These are phyloP conservation scores for Dujonia santamariae DNA, from an alignment of 1,139 yeast genomes.

Conservation along the genomic window DNA sequence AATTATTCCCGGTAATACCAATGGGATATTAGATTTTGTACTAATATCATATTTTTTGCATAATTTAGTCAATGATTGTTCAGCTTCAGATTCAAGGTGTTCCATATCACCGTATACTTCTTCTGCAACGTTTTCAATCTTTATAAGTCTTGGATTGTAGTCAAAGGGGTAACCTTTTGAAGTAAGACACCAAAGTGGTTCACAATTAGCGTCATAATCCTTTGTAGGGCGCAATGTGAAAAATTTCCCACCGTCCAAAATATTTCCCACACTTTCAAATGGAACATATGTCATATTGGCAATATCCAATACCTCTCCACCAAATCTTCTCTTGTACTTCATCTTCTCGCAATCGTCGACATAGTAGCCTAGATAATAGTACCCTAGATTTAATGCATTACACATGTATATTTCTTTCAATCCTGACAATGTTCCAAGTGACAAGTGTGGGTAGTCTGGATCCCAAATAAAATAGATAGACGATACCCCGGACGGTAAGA, in stretches of 20 bases:
- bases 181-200: background rate
- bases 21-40: slow-evolving; percentile 26
- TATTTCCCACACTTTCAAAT: slow-evolving; percentile 28
- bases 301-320: slow-evolving; percentile 66
- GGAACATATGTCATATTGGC: slow-evolving; percentile 45
- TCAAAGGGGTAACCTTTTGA: background rate
- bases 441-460: slow-evolving; percentile 67
- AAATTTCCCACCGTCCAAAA: slow-evolving; percentile 38
- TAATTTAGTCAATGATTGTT: background rate
- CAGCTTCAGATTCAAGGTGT: background rate
- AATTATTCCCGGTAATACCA: slow-evolving; percentile 48
- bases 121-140: slow-evolving; percentile 23
- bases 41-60: background rate
- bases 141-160: background rate
- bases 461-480: slow-evolving; percentile 90
- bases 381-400: slow-evolving; percentile 36
- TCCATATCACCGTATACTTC: slow-evolving; percentile 20
- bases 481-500: slow-evolving; percentile 73
- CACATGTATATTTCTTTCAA: slow-evolving; percentile 64
- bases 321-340: slow-evolving; percentile 77
- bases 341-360: slow-evolving; percentile 78
- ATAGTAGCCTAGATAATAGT: slow-evolving; percentile 74
- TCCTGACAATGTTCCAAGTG: slow-evolving; percentile 78
- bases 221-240: slow-evolving; percentile 17
- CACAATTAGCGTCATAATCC: background rate